Evolutionary conservation across 2,329 filamentous ascomycete genomes (phyloP).

Genomic region (Didymella sp.): DNA sequence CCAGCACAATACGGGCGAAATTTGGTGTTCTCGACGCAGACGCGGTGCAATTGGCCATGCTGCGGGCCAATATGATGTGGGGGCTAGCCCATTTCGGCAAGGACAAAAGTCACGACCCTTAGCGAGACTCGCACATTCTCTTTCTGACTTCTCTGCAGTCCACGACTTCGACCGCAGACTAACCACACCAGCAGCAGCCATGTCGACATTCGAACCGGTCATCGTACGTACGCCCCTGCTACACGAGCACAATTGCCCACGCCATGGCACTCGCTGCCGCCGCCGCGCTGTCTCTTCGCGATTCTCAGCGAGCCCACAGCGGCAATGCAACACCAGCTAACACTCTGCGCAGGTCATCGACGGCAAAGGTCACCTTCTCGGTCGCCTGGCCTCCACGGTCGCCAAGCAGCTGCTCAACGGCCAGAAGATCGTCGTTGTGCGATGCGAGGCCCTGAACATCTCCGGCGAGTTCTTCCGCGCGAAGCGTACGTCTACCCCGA

Average conservation of each 20-base stretch:
- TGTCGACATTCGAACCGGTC: constrained; percentile 72
- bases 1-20: not conserved
- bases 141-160: too few species aligned
- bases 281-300: constrained; percentile 19
- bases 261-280: constrained; percentile 20
- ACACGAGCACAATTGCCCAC: constrained; percentile 16
- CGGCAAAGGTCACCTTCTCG: constrained; percentile 99
- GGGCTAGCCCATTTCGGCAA: constrained; percentile 4
- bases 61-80: not conserved
- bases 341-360: constrained; percentile 74
- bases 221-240: constrained; percentile 59
- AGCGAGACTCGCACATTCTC: constrained; percentile 6
- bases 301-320: constrained; percentile 10
- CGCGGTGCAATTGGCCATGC: not conserved
- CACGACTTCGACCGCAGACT: constrained; percentile 21
- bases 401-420: constrained; percentile 99
- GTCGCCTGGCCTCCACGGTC: constrained; percentile 96
- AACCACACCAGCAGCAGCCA: constrained; percentile 55
- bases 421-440: constrained; percentile 99
- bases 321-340: constrained; percentile 37
- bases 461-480: constrained; percentile 99
- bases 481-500: constrained; percentile 82
- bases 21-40: not conserved
- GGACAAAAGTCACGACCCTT: not conserved
- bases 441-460: constrained; percentile 99